Evolutionary conservation across 2,329 filamentous ascomycete genomes (phyloP).

Genomic region (Phyllosticta paracitricarpa): DNA sequence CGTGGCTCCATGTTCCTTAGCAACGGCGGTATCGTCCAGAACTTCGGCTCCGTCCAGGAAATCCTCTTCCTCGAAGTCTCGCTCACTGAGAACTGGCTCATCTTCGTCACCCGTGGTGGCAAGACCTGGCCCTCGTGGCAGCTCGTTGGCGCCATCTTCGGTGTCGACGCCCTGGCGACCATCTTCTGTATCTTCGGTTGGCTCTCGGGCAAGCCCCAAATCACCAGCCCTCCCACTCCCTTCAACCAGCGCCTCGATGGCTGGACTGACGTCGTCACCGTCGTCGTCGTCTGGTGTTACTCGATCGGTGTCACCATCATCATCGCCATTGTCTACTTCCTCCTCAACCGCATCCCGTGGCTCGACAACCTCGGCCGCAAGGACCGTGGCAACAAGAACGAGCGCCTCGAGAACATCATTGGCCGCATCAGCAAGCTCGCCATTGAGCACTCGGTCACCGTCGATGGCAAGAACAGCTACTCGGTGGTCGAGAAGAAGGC

Average conservation of each 20-base stretch:
- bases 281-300: conserved; percentile 56
- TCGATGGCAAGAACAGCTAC: conserved; percentile 36
- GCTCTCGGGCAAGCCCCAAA: conserved; percentile 47
- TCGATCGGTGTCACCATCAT: conserved; percentile 57
- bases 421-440: conserved; percentile 55
- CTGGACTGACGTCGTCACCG: conserved; percentile 52
- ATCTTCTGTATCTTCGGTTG: conserved; percentile 69
- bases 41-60: conserved; percentile 64
- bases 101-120: conserved; percentile 49
- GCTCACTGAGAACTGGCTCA: conserved; percentile 45
- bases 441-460: conserved; percentile 48
- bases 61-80: conserved; percentile 48
- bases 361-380: conserved; percentile 55
- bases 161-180: conserved; percentile 61
- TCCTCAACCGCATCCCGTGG: conserved; percentile 49
- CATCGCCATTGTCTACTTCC: conserved; percentile 55
- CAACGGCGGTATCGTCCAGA: conserved; percentile 64
- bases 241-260: conserved; percentile 37
- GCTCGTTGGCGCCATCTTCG: conserved; percentile 59
- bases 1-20: conserved; percentile 59
- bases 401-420: conserved; percentile 57
- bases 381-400: conserved; percentile 51
- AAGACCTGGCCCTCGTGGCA: conserved; percentile 68
- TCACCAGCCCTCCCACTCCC: conserved; percentile 33
- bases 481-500: conserved; percentile 33